Evolutionary conservation across 768 basidiomycete genomes (phyloP), one percentile per base, ranked within the genome.

Genomic region (Collybia nuda): DNA sequence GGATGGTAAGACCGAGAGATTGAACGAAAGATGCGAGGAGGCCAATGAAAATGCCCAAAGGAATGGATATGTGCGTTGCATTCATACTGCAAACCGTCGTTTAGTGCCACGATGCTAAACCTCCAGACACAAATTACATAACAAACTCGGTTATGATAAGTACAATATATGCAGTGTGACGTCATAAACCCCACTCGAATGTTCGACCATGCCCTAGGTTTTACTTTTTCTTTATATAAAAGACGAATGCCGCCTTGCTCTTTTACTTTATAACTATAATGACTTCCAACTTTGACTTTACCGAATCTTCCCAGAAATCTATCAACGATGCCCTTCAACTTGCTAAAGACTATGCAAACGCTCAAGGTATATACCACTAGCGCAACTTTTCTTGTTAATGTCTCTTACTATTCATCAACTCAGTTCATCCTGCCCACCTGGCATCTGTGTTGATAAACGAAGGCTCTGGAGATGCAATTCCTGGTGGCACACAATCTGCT

Each of bases 1-100:
- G 94, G 48, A 98, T 85, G 21, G 94, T 95, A 37, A 98, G 78
- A 17, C 93, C 93, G 8, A 94, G 74, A 18, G 88, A 90, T 68
- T 96, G 93, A n/a, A 95, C 75, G 62, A 89, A 90, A 5, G 88
- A 90, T 14, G 92, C 89, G 11, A 92, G 64, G 36, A 97, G 80
- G 21, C 93, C 93, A 50, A 77, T 71, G 53, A 73, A 51, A 44
- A 82, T 81, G 35, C 79, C 80, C 32, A 79, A 67, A 44, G 76
- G 72, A 59, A 82, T 80, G 40, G 76, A 75, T 38, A 76, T 64
- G 46, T 66, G 63, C 44, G 64, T 65, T 48, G 51, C 48, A 53
- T 63, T 47, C 54, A 62, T 47, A 11, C 14, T 32, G 45, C 40
- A 32, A 32, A 5, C 11, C 5, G 5, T 28, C 5, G 28, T 11